Conservation (phyloP, 2,329 filamentous ascomycete species). For the Cylindrodendrum hubeiense region DNA sequence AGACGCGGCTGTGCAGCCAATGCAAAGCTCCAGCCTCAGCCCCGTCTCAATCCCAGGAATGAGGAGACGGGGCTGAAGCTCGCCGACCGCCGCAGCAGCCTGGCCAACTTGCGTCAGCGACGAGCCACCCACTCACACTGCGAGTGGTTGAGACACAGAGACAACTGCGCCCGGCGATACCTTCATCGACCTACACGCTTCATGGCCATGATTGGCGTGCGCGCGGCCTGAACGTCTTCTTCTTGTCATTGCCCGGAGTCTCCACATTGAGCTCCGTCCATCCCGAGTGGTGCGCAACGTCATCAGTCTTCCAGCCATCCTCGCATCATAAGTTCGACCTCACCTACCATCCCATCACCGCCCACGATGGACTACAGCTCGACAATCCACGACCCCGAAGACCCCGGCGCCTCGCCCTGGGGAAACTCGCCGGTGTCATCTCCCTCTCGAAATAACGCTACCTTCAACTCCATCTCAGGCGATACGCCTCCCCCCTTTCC, state of each 20-base stretch:
- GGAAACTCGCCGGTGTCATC: slow-evolving; percentile 65
- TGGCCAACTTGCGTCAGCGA: slow-evolving; percentile 47
- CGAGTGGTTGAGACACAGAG: slow-evolving; percentile 17
- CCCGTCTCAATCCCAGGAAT: not conserved
- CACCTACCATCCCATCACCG: slow-evolving; percentile 24
- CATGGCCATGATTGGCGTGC: slow-evolving; percentile 23
- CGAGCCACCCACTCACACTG: slow-evolving; percentile 23
- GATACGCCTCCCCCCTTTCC: slow-evolving; percentile 57
- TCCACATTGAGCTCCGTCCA: slow-evolving; percentile 28
- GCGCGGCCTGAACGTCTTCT: slow-evolving; percentile 20
- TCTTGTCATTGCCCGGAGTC: slow-evolving; percentile 23
- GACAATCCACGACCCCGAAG: slow-evolving; percentile 66
- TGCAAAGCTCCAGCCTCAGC: slow-evolving; percentile 19
- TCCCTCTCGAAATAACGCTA: slow-evolving; percentile 59
- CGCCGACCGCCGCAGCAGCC: slow-evolving; percentile 36
- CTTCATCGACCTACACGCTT: slow-evolving; percentile 15
- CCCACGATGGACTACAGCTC: slow-evolving; percentile 69
- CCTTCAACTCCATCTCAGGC: slow-evolving; percentile 56
- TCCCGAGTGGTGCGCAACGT: slow-evolving; percentile 40
- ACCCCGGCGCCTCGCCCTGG: slow-evolving; percentile 68
- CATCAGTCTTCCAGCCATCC: slow-evolving; percentile 33
- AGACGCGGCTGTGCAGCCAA: slow-evolving; percentile 38
- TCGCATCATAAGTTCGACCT: slow-evolving; percentile 29
- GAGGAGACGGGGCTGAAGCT: slow-evolving; percentile 14
- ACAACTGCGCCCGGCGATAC: slow-evolving; percentile 7